A percentile compares a stretch with the other conserved stretches of the same genome.
Evolutionary conservation across 305 asterid genomes (phyloP).

Genomic region (Vinca major): DNA sequence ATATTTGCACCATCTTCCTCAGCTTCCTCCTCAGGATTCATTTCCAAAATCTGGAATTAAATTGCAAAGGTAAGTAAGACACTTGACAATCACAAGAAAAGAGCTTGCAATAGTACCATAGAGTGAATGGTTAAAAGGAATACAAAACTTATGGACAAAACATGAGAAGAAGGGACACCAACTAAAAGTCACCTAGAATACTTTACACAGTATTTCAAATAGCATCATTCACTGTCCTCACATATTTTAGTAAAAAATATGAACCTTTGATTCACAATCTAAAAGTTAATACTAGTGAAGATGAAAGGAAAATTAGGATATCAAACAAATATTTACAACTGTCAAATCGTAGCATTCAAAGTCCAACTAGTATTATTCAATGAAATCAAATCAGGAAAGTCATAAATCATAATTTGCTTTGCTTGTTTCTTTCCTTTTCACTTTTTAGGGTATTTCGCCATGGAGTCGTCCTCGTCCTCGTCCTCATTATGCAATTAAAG

Average conservation of each 20-base stretch:
- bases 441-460: too few species aligned
- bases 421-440: too few species aligned
- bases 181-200: neutral
- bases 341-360: neutral
- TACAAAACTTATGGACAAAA: neutral
- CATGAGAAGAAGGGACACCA: too few species aligned
- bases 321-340: neutral
- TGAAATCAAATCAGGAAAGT: neutral
- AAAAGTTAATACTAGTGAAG: too few species aligned
- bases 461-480: too few species aligned
- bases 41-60: conserved; percentile 63
- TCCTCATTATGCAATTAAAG: too few species aligned
- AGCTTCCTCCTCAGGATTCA: conserved; percentile 97
- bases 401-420: too few species aligned
- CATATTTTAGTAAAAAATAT: neutral
- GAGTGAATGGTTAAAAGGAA: neutral
- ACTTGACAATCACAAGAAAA: neutral
- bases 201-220: neutral
- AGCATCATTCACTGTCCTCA: neutral
- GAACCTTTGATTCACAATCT: too few species aligned
- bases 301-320: too few species aligned
- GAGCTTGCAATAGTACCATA: neutral
- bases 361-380: neutral
- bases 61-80: neutral
- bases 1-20: conserved; percentile 98